Conservation (phyloP, 345 rosid species). For the Euphorbia tirucalli region DNA sequence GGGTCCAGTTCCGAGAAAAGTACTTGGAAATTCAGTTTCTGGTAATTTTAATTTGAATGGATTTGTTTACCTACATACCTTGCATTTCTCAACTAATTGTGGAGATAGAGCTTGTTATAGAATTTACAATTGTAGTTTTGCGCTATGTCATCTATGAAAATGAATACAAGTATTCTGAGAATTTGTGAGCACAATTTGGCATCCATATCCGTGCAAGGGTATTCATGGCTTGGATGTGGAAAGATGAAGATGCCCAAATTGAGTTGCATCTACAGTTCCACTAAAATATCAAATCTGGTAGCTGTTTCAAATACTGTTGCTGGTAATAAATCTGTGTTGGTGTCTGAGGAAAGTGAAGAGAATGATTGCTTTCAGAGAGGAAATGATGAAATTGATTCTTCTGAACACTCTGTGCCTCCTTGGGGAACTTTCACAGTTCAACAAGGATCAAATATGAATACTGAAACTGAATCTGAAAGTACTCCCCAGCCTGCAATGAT, state of each 20-base stretch:
- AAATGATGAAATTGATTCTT: conserved; percentile 21
- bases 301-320: conserved; percentile 13
- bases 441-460: conserved; percentile 16
- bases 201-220: conserved; percentile 11
- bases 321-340: conserved; percentile 18
- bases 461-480: conserved; percentile 21
- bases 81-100: conserved; percentile 10
- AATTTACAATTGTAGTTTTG: conserved; percentile 14
- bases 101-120: not conserved
- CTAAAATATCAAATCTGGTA: conserved; percentile 3
- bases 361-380: not conserved
- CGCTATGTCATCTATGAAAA: conserved; percentile 26
- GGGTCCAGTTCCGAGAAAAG: conserved; percentile 25
- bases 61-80: conserved; percentile 21
- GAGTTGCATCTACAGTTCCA: conserved; percentile 8
- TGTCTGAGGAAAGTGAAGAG: conserved; percentile 25
- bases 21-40: conserved; percentile 30
- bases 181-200: conserved; percentile 3
- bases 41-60: conserved; percentile 23
- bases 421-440: conserved; percentile 26
- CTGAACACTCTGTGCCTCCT: conserved; percentile 30
- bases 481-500: conserved; percentile 10
- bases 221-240: conserved; percentile 13
- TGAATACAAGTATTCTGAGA: conserved; percentile 23
- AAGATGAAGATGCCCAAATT: not conserved